Evolutionary conservation across 306 rosid species (phyloP), one percentile per base, ranked within the genome.

Genomic region (Ammopiptanthus mongolicus): DNA sequence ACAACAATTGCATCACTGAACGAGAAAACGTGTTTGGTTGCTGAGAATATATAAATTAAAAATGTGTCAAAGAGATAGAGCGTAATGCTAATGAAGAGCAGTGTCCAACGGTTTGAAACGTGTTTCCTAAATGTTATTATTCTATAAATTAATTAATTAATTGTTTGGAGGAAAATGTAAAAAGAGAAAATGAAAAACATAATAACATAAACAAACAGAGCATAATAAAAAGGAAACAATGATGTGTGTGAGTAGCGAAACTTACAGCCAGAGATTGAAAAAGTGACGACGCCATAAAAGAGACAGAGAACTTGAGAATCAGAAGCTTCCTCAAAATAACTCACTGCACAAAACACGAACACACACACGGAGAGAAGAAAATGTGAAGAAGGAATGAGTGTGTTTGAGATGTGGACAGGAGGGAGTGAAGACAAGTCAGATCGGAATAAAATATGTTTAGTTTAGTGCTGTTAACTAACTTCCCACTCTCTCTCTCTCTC

Each of bases 241-340:
- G 14, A 34, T 31, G 68, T 34, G 41, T 2, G 31, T 74, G 11
- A 37, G 42, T 8, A 9, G 14, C 2, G 58, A 39, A 46, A 86
- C 89, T 86, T 65, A 80, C 83, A 71, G 78, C 23, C 65, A 80
- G 74, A 29, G 87, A 69, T 28, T 76, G 63, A 67, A 71, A 82
- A 78, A 46, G 75, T 44, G 64, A 2, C 6, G 64, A 2, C 6
- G 72, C 69, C 86, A 82, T 84, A 56, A 19, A 15, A 69, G 71
- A 69, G 71, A n/a, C n/a, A n/a, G n/a, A n/a, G n/a, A n/a, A n/a
- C n/a, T n/a, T n/a, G n/a, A 69, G 77, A 78, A 28, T 73, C n/a
- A 59, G 22, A 42, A 12, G 5, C 1, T 58, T 58, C 34, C 64
- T 17, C 9, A 73, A 37, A 60, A 22, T 17, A 44, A 44, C 17